Conservation (phyloP, 129 eudicot genomes). For the Oenanthe sinensis region DNA sequence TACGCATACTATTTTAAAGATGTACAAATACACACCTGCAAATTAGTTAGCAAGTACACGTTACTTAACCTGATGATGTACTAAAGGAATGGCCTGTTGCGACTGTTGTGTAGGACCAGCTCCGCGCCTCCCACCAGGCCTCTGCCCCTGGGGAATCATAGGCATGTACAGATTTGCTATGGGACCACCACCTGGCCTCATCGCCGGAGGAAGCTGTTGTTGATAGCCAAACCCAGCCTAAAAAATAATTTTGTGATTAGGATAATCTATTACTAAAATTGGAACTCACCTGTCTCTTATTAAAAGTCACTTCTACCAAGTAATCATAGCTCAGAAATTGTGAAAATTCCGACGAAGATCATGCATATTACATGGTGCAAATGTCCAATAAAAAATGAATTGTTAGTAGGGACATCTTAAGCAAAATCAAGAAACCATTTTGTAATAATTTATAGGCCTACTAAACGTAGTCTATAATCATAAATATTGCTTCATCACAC, state of each 20-base stretch:
- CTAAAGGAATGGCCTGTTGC: conserved; percentile 59
- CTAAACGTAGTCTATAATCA: neutral
- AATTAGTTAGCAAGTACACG: neutral
- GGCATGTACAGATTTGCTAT: conserved; percentile 76
- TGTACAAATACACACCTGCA: neutral
- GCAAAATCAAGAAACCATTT: neutral
- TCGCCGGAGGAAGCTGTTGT: conserved; percentile 84
- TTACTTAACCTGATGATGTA: conserved; percentile 56
- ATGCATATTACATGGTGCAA: neutral
- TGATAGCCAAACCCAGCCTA: conserved; percentile 88
- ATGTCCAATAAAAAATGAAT: neutral
- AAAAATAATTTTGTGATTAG: neutral
- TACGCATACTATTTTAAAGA: neutral
- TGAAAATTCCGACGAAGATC: neutral
- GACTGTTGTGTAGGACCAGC: conserved; percentile 59
- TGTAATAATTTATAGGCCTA: too few relatives aligned
- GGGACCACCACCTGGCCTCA: conserved; percentile 76
- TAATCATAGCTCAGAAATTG: neutral
- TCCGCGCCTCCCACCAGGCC: conserved; percentile 79
- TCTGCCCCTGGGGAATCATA: conserved; percentile 63
- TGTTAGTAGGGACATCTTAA: neutral
- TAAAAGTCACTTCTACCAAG: neutral
- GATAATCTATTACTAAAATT: neutral
- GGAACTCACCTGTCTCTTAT: neutral
- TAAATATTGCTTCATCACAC: neutral